Base-by-base conservation (phyloP, 805 yeast species). In the Hanseniaspora hatyaiensis region DNA sequence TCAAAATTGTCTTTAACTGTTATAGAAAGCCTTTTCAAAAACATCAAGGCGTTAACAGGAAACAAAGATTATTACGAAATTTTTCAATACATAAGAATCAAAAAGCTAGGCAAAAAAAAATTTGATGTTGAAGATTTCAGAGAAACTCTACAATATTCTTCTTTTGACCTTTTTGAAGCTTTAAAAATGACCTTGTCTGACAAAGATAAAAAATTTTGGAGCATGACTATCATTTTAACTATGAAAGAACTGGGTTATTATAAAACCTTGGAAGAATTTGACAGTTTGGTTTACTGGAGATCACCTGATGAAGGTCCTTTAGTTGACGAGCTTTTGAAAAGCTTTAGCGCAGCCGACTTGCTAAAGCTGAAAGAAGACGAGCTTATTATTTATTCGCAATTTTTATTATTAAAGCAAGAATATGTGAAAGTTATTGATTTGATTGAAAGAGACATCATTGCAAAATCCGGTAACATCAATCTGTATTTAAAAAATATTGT, bases 401-500 rank as follows among this genome's bases (percentile, higher is more conserved):
- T 24, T 6, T 31, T 42, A 19, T 9, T 40, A 22, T 11, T 48
- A 16, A n/a, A 13, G 2, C 30, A 36, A 4, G 26, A 31, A 13
- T 22, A 29, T 12, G 15, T 20, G 2, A 34, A 31, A 11, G 29
- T 48, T 26, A 28, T 48, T 19, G 28, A 30, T 4, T 19, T 40
- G 9, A 41, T 48, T 19, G 22, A 41, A 13, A 42, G 32, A 16
- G 40, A 33, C 12, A 31, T 48, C 20, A 31, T 6, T 4, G 29
- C 33, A 24, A 34, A 48, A 31, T 40, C 45, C 3, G 51, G 51
- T 13, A 41, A 39, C 12, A 41, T 48, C 19, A 42, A 48, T 22
- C 18, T 48, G 8, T 48, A 48, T 22, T 22, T 48, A 18, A 48
- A 48, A 26, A 48, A 48, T 15, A 34, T 48, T 13, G 30, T 48